Base-by-base conservation (phyloP, 2,329 filamentous ascomycete genomes). In the Kalmusia sp. region DNA sequence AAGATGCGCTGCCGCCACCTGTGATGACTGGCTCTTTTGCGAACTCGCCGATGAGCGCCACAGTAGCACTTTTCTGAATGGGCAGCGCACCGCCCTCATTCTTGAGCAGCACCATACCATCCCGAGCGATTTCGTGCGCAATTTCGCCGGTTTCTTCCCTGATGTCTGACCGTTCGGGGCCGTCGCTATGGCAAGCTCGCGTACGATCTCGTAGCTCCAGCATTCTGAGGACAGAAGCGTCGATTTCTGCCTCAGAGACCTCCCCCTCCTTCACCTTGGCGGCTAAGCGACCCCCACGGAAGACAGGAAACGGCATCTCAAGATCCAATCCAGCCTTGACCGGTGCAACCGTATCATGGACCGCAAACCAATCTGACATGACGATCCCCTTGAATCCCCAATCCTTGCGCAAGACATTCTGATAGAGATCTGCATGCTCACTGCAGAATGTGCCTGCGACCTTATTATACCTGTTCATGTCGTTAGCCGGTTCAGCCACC, bases 231-330 rank as follows among this genome's bases (percentile, higher is more conserved):
- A 31, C 41, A 7, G 12, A 28, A 27, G 11, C 25, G 27, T 45
- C 17, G 8, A 45, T 15, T 9, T 31, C 27, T 17, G 11, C 27
- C 8, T 37, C 31, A 9, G 15, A 25, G 15, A 47, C 30, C 4
- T 6, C 30, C 6, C 44, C 44, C 2, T 5, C 11, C 6, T 25
- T 28, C 30, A 37, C 44, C 9, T 30, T 31, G 4, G 6, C 22
- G 6, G 22, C 6, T 4, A 37, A 17, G 4, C 11, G 7, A 14
- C 14, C 22, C 15, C 30, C 31, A 6, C 22, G 12, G 14, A 37
- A 22, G 17, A 56, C 51, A n/a, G 63, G 62, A 6, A 58, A 58
- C 2, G 62, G 62, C 62, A 64, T 64, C 37, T 64, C 62, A 19
- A 63, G 33, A 41, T 63, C 62, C 17, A 51, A 58, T 3, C 55